These are phyloP conservation scores for Stereocaulon alpinum DNA, from an alignment of 495 filamentous ascomycete species.

Conservation along the genomic window DNA sequence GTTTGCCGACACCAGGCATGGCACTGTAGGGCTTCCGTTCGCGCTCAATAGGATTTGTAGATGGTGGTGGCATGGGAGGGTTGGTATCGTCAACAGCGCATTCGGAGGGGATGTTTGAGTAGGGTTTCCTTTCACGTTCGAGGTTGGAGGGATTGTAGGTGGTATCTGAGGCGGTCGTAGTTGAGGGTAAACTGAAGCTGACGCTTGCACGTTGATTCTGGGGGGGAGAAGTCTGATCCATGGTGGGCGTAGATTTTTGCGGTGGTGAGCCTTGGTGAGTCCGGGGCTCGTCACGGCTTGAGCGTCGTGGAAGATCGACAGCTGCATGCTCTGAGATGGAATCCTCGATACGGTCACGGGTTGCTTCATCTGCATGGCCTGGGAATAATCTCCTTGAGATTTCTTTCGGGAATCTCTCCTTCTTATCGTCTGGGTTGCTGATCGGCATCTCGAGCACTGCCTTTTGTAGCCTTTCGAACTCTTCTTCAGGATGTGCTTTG, in stretches of 20 bases:
- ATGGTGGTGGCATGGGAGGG: constrained; percentile 25
- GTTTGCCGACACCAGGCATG: constrained; percentile 45
- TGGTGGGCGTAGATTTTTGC: constrained; percentile 16
- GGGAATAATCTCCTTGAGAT: constrained; percentile 67
- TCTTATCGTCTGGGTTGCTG: constrained; percentile 57
- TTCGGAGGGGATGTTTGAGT: constrained; percentile 29
- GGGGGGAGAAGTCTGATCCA: constrained; percentile 14
- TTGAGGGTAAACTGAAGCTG: constrained; percentile 17
- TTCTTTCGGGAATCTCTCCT: constrained; percentile 70
- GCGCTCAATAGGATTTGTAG: constrained; percentile 39
- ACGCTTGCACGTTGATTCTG: constrained; percentile 20
- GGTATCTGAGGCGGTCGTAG: constrained; percentile 19
- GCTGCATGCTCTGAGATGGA: constrained; percentile 38
- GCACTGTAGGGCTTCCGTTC: constrained; percentile 52
- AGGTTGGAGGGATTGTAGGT: constrained; percentile 25
- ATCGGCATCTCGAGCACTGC: constrained; percentile 68
- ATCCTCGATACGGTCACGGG: constrained; percentile 36
- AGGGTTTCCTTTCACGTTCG: constrained; percentile 45
- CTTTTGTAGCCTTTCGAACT: constrained; percentile 63
- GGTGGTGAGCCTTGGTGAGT: constrained; percentile 17
- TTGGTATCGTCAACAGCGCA: constrained; percentile 40
- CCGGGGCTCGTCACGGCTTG: constrained; percentile 21
- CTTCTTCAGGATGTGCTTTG: constrained; percentile 65
- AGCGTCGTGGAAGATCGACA: constrained; percentile 38
- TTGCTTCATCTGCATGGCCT: constrained; percentile 27